Evolutionary conservation across 176 grass and related monocot species (phyloP).

Genomic region (Musa schizocarpa): DNA sequence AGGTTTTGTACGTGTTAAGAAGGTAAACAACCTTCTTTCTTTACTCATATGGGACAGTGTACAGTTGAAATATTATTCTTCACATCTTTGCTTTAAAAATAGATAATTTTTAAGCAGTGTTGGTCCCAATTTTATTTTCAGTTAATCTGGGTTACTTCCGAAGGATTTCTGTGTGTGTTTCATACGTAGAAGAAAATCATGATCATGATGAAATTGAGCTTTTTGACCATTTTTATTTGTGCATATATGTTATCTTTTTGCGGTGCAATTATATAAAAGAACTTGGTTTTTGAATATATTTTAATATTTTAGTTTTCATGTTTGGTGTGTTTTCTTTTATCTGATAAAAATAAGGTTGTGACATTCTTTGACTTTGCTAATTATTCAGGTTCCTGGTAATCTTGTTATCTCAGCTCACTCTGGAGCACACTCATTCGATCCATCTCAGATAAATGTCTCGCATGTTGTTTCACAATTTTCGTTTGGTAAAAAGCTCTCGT

Average conservation of each 20-base stretch:
- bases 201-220: not conserved
- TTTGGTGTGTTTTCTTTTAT: not conserved
- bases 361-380: constrained; percentile 3
- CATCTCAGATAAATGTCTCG: constrained; percentile 95
- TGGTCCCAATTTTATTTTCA: not conserved
- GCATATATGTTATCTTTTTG: not conserved
- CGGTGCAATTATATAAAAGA: not conserved
- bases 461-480: constrained; percentile 82
- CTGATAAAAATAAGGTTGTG: not conserved
- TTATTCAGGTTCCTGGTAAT: constrained; percentile 77
- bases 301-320: not conserved
- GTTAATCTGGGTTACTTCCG: not conserved
- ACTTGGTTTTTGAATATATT: not conserved
- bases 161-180: not conserved
- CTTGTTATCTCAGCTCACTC: constrained; percentile 86
- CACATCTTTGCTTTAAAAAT: not conserved
- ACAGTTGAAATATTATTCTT: not conserved
- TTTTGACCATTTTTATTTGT: not conserved
- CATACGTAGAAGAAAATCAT: not conserved
- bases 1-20: constrained; percentile 95
- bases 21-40: constrained; percentile 32
- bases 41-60: not conserved
- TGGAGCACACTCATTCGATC: constrained; percentile 91
- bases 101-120: not conserved
- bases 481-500: constrained; percentile 70